These are phyloP conservation scores for Cnidoscolus chayamansa DNA, from an alignment of 441 rosid species.

Conservation along the genomic window DNA sequence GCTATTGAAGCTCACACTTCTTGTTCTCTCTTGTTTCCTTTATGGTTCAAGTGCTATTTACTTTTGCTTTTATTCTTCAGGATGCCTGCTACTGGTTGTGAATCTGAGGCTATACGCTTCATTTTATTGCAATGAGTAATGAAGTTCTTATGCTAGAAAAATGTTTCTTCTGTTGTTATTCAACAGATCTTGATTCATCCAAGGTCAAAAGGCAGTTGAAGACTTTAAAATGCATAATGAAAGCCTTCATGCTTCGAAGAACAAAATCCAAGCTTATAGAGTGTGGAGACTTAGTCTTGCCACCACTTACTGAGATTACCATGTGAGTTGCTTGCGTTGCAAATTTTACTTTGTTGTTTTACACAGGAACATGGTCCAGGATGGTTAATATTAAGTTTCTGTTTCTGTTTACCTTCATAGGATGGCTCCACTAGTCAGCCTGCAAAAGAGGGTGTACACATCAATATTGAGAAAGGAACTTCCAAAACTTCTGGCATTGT, in stretches of 20 bases:
- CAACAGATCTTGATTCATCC: slow-evolving; percentile 41
- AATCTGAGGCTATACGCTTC: not conserved
- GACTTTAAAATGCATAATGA: slow-evolving; percentile 53
- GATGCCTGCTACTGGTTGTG: slow-evolving; percentile 3
- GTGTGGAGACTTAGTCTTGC: slow-evolving; percentile 67
- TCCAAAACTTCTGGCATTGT: slow-evolving; percentile 65
- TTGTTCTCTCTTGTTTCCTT: not conserved
- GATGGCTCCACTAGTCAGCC: slow-evolving; percentile 71
- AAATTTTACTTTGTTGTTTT: not conserved
- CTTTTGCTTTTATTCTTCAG: slow-evolving; percentile 1
- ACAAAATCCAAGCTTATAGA: slow-evolving; percentile 71
- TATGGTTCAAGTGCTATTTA: not conserved
- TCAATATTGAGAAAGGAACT: slow-evolving; percentile 93
- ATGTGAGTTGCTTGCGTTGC: slow-evolving; percentile 44
- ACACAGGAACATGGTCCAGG: slow-evolving; percentile 2
- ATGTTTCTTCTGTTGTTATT: slow-evolving; percentile 10
- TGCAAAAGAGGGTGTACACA: slow-evolving; percentile 72
- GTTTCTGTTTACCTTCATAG: slow-evolving; percentile 35
- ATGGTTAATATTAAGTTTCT: not conserved
- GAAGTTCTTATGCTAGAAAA: not conserved
- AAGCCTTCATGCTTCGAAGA: slow-evolving; percentile 85
- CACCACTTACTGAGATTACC: slow-evolving; percentile 81
- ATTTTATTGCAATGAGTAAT: not conserved
- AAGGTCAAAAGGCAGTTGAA: slow-evolving; percentile 44
- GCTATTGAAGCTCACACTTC: not conserved